Percentiles rank a stretch among this genome's conserved stretches.
phyloP scores from a whole-genome alignment of 352 stramenopile species.

The Peronospora farinosa region DNA sequence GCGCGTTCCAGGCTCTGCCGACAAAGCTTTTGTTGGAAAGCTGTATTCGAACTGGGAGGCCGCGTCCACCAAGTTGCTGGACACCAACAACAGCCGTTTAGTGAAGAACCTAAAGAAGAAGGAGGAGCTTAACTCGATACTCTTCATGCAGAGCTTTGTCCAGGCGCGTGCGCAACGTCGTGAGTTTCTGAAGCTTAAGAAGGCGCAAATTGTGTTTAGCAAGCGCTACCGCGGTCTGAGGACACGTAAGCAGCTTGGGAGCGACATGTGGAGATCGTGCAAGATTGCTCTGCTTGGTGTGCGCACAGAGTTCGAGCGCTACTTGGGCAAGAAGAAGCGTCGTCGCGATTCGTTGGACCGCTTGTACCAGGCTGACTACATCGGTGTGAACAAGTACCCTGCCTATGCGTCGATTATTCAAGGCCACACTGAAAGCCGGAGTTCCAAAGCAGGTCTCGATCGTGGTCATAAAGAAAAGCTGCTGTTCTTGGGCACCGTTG shows the following conservation, averaged over 20 bases:
- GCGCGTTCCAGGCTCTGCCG: slow-evolving; percentile 42
- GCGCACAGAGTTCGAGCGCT: slow-evolving; percentile 80
- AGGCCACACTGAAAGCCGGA: slow-evolving; percentile 31
- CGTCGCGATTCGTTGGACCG: slow-evolving; percentile 74
- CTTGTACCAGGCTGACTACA: slow-evolving; percentile 72
- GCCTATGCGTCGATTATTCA: slow-evolving; percentile 62
- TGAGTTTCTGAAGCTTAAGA: slow-evolving; percentile 49
- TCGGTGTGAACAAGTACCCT: slow-evolving; percentile 63
- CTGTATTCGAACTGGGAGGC: slow-evolving; percentile 61
- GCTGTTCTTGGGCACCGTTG: slow-evolving; percentile 59
- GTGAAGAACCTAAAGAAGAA: slow-evolving; percentile 45
- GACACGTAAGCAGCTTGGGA: slow-evolving; percentile 63
- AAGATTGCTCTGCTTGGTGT: slow-evolving; percentile 70
- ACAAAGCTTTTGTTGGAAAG: slow-evolving; percentile 47
- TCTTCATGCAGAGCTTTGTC: slow-evolving; percentile 75
- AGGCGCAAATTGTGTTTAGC: slow-evolving; percentile 65
- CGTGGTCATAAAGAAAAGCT: slow-evolving; percentile 45
- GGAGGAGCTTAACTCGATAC: slow-evolving; percentile 59
- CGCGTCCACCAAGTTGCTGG: slow-evolving; percentile 47
- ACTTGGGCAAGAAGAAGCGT: slow-evolving; percentile 81
- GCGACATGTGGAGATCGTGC: slow-evolving; percentile 61
- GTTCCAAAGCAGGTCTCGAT: slow-evolving; percentile 18
- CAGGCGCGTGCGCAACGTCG: slow-evolving; percentile 44
- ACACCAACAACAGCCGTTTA: slow-evolving; percentile 38
- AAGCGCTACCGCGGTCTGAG: slow-evolving; percentile 72